phyloP scores from a whole-genome alignment of 257 asterid genomes.

The Ehretia macrophylla region DNA sequence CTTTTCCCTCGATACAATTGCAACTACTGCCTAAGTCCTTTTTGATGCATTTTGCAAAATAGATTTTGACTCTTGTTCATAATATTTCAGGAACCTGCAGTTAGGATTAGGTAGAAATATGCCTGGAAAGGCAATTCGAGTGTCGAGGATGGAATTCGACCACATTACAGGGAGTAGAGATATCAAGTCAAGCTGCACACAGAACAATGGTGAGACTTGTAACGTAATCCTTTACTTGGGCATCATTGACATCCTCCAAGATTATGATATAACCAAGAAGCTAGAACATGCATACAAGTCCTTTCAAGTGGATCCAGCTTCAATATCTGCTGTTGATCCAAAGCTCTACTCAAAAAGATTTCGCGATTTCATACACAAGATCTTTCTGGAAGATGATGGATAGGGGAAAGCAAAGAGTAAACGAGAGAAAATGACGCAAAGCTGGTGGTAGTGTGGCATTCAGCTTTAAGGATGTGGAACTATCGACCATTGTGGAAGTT shows the following conservation, averaged over 20 bases:
- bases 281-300: slow-evolving; percentile 79
- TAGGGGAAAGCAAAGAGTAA: slow-evolving; percentile 1
- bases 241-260: slow-evolving; percentile 76
- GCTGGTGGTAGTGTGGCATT: too few species aligned
- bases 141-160: slow-evolving; percentile 45
- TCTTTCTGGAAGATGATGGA: slow-evolving; percentile 49
- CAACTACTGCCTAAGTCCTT: background rate
- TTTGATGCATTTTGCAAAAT: background rate
- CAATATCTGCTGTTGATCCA: slow-evolving; percentile 82
- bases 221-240: slow-evolving; percentile 78
- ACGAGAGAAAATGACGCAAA: background rate
- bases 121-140: slow-evolving; percentile 68
- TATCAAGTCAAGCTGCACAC: slow-evolving; percentile 31
- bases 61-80: background rate
- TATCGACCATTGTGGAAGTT: too few species aligned
- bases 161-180: slow-evolving; percentile 33
- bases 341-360: slow-evolving; percentile 68
- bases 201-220: slow-evolving; percentile 36
- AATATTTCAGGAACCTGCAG: slow-evolving; percentile 48
- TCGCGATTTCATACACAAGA: slow-evolving; percentile 59
- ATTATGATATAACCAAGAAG: slow-evolving; percentile 74
- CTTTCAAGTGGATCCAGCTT: slow-evolving; percentile 57
- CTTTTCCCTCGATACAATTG: background rate
- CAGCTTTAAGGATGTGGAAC: too few species aligned
- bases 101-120: slow-evolving; percentile 60